phyloP scores from a whole-genome alignment of 2,329 filamentous ascomycete species.

The Ophiostoma sp. region DNA sequence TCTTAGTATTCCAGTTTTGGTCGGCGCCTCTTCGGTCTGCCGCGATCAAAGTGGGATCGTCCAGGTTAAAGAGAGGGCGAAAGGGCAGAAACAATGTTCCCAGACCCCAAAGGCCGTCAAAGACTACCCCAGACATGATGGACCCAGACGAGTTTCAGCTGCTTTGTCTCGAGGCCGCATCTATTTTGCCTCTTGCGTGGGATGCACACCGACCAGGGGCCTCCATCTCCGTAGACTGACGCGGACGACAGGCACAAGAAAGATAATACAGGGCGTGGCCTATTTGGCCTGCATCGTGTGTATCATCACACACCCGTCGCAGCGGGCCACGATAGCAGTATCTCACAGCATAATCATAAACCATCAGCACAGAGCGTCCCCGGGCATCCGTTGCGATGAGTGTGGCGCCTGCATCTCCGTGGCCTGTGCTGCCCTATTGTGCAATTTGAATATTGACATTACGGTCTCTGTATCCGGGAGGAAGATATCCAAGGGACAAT shows the following conservation, averaged over 20 bases:
- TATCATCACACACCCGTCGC: background rate
- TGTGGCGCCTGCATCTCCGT: background rate
- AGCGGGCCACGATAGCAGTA: background rate
- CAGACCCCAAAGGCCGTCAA: background rate
- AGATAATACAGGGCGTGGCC: background rate
- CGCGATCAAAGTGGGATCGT: slow-evolving; percentile 7
- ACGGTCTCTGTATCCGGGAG: background rate
- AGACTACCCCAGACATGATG: background rate
- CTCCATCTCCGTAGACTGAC: background rate
- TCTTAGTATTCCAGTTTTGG: background rate
- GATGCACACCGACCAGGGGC: background rate
- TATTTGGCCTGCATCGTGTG: background rate
- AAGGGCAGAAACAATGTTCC: background rate
- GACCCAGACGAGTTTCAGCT: slow-evolving; percentile 16
- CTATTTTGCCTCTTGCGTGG: background rate
- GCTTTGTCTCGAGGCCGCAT: background rate
- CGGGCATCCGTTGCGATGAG: background rate
- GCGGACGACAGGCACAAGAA: background rate
- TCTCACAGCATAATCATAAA: background rate
- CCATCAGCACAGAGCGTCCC: background rate
- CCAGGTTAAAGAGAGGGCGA: background rate
- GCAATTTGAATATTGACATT: background rate
- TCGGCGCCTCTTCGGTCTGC: slow-evolving; percentile 2
- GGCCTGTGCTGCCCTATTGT: background rate
- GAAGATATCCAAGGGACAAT: background rate